phyloP scores from a whole-genome alignment of 495 filamentous ascomycete genomes.

The Penicillium cosmopolitanum region DNA sequence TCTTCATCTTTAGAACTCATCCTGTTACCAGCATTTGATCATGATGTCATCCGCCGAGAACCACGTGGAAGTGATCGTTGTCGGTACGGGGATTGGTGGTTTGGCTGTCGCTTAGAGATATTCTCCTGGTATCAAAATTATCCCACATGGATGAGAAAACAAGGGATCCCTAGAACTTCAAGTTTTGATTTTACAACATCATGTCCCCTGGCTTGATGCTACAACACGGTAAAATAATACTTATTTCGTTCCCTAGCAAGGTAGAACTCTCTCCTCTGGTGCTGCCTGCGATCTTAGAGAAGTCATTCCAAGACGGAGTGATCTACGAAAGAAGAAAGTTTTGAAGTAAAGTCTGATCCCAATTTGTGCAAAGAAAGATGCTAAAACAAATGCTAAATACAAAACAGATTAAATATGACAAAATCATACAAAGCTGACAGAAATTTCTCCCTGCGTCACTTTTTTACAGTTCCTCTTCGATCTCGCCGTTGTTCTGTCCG shows the following conservation, averaged over 20 bases:
- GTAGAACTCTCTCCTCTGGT: too few species aligned
- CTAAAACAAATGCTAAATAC: conserved; percentile 9
- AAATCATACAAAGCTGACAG: conserved; percentile 1
- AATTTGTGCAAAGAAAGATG: conserved; percentile 1
- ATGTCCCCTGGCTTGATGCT: too few species aligned
- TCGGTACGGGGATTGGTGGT: conserved; percentile 19
- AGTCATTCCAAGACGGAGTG: neutral
- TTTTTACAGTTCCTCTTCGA: conserved; percentile 27
- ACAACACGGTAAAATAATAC: too few species aligned
- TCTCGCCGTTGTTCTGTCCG: conserved; percentile 16
- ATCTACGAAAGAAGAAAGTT: neutral
- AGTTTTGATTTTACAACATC: too few species aligned
- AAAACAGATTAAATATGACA: conserved; percentile 2
- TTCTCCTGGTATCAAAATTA: conserved; percentile 24
- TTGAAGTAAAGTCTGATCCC: conserved; percentile 8
- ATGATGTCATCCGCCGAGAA: neutral
- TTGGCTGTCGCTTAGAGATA: conserved; percentile 39
- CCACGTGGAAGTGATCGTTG: neutral
- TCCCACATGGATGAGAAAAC: conserved; percentile 33
- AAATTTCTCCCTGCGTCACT: neutral
- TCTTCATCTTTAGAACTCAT: too few species aligned
- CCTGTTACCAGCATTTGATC: neutral
- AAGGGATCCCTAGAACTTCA: neutral
- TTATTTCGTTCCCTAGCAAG: too few species aligned
- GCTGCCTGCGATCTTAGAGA: neutral